Base-by-base conservation (phyloP, 2,329 filamentous ascomycete genomes). In the Fusarium pseudoanthophilum region DNA sequence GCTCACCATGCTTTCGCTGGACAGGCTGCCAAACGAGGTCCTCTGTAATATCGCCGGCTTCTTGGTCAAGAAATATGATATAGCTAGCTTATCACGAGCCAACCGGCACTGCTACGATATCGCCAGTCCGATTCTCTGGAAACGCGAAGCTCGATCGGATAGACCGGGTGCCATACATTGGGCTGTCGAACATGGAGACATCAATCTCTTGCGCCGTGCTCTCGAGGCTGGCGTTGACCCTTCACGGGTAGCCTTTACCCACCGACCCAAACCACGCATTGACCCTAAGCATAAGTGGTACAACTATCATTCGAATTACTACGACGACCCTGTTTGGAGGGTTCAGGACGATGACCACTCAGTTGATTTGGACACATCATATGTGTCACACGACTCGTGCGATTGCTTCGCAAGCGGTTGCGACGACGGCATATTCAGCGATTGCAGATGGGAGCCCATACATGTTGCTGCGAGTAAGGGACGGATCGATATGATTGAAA, bases 11-110 rank as follows among this genome's bases (percentile, higher is more conserved):
- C 69, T 77, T 61, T 79, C 78, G 66, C 75, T 80, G 66, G 78
- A 79, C 58, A 76, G 78, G 64, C 74, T 79, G 32, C 79, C 72
- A 8, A 80, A 80, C 45, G 80, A 78, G 66, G 77, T 78, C 28
- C 55, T 78, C 28, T 71, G 77, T 42, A 62, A 40, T 51, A 78
- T 78, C 60, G 75, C 74, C 57, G 75, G 67, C 20, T 73, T 72
- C 58, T 61, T 78, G 24, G 58, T 71, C 58, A 78, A 78, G 61
- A 78, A 75, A 61, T 71, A 78, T 64, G 77, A 78, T 57, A 51
- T 78, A 56, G 75, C 75, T 57, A 75, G 77, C 45, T 61, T 78
- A 21, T 75, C 74, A 37, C 75, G 71, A 52, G 63, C 51, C 42
- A 78, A 75, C 69, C 67, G 66, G 28, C 77, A 77, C 60, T 78